Percentiles rank a stretch among this genome's conserved stretches.
Conservation (phyloP, 257 asterid species). For the Echites panduratus region DNA sequence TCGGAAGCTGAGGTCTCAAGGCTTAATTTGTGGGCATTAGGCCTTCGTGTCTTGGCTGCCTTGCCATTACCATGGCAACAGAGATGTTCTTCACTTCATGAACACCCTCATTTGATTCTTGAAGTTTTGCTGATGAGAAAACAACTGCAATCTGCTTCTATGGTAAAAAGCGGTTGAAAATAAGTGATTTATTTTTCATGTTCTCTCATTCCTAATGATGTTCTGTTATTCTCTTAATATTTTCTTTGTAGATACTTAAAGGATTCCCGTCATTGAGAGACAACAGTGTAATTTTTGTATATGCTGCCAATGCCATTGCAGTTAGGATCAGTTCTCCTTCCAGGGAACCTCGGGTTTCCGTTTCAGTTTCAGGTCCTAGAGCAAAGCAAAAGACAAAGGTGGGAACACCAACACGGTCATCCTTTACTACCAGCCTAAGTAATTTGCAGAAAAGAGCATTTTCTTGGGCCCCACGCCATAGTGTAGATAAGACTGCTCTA, state of each 20-base stretch:
- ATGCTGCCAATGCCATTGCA: slow-evolving; percentile 91
- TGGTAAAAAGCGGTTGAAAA: slow-evolving; percentile 40
- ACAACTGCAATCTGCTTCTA: slow-evolving; percentile 92
- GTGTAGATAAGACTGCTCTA: slow-evolving; percentile 71
- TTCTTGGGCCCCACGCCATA: slow-evolving; percentile 87
- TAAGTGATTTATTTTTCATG: slow-evolving; percentile 18
- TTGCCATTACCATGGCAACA: slow-evolving; percentile 98
- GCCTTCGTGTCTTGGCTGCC: slow-evolving; percentile 91
- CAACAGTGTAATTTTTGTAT: slow-evolving; percentile 60
- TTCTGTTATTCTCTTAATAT: slow-evolving; percentile 18
- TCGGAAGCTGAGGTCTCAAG: slow-evolving; percentile 83
- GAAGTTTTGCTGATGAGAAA: slow-evolving; percentile 97
- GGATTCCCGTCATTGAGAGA: slow-evolving; percentile 88
- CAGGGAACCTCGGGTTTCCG: slow-evolving; percentile 67
- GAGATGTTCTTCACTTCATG: slow-evolving; percentile 92
- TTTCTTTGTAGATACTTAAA: slow-evolving; percentile 65
- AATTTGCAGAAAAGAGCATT: slow-evolving; percentile 94
- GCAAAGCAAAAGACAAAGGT: slow-evolving; percentile 71
- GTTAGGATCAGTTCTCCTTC: slow-evolving; percentile 71
- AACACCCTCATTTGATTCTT: slow-evolving; percentile 88
- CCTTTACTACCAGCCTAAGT: slow-evolving; percentile 80
- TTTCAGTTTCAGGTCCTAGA: slow-evolving; percentile 63
- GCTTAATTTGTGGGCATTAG: slow-evolving; percentile 96
- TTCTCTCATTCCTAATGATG: slow-evolving; percentile 9
- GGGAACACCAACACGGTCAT: slow-evolving; percentile 70